Percentiles rank a stretch among this genome's conserved stretches.
Evolutionary conservation across 371 early-diverging fungal genomes (phyloP).

Genomic region (Mucor racemosus): DNA sequence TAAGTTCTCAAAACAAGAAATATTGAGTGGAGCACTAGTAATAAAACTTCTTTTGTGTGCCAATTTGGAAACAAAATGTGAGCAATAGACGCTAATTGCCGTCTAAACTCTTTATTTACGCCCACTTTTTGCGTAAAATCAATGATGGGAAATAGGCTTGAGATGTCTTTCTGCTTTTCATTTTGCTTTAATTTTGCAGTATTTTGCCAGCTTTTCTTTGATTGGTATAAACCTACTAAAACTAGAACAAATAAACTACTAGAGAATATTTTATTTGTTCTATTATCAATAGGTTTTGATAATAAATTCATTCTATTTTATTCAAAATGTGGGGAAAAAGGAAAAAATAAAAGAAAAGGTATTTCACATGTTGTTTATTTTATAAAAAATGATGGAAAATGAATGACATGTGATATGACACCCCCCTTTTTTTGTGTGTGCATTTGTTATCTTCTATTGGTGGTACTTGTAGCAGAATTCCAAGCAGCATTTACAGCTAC

Average conservation of each 20-base stretch:
- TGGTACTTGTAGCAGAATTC: conserved; percentile 49
- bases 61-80: conserved; percentile 75
- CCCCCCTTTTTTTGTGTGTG: conserved; percentile 10
- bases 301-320: conserved; percentile 18
- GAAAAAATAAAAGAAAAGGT: conserved; percentile 3
- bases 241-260: conserved; percentile 18
- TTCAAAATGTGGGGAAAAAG: neutral
- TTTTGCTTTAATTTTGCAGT: conserved; percentile 2
- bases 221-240: conserved; percentile 13
- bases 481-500: conserved; percentile 59
- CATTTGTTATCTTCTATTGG: conserved; percentile 20
- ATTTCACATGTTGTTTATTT: conserved; percentile 6
- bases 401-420: conserved; percentile 8
- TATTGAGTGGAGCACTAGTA: conserved; percentile 81
- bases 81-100: conserved; percentile 71
- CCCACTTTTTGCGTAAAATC: conserved; percentile 54
- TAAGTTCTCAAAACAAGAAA: conserved; percentile 93
- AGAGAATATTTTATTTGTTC: conserved; percentile 16
- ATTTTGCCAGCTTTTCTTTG: conserved; percentile 10
- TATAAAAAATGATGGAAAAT: neutral
- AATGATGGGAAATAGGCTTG: conserved; percentile 36
- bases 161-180: conserved; percentile 6
- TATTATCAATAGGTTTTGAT: conserved; percentile 25
- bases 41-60: conserved; percentile 77
- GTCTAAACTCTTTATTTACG: conserved; percentile 70